Evolutionary conservation across 1,284 basidiomycete genomes (phyloP), one percentile per base, ranked within the genome.

Genomic region (Termitomyces sp.): DNA sequence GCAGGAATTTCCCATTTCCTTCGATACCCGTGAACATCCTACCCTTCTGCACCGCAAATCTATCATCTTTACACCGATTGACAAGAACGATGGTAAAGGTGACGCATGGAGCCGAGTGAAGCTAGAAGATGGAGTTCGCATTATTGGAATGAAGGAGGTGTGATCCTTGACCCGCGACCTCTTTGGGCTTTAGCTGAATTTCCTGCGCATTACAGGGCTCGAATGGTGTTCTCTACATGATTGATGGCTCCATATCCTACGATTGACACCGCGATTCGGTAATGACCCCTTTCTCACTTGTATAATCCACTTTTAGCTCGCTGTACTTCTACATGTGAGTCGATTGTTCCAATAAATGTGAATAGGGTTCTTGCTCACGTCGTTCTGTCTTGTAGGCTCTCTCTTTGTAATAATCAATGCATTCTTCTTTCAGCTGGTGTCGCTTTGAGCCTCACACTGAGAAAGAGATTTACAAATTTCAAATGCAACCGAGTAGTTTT

Each of bases 191-290:
- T 38, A 26, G 44, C 56, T 49, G 58, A 54, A 8, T 35, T 42
- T 39, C 14, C 16, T 39, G 45, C 48, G 37, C 28, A 8, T 8
- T 5, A 5, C 56, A 89, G 88, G 87, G 77, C 3, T 68, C 69
- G 40, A 88, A 90, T 60, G 87, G 87, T 6, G 75, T 84, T 9
- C 62, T 90, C 42, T 88, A 86, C 64, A 65, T 89, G 59, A 78
- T 90, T 47, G 86, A 90, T 62, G 81, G 83, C 30, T 43, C 50
- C n/a, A 24, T 57, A 28, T 52, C 53, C 18, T 52, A 57, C 21
- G 38, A 54, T 28, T 57, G 34, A 57, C 30, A 31, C 24, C 18
- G 16, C 3, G 13, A 21, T 21, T 31, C 6, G 7, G 8, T 31
- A 9, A 18, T n/a, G 28, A 19, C 24, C 10, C 9, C 41, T 10